Conservation (phyloP, 1,284 basidiomycete species). For the Pyrrhoderma noxium region DNA sequence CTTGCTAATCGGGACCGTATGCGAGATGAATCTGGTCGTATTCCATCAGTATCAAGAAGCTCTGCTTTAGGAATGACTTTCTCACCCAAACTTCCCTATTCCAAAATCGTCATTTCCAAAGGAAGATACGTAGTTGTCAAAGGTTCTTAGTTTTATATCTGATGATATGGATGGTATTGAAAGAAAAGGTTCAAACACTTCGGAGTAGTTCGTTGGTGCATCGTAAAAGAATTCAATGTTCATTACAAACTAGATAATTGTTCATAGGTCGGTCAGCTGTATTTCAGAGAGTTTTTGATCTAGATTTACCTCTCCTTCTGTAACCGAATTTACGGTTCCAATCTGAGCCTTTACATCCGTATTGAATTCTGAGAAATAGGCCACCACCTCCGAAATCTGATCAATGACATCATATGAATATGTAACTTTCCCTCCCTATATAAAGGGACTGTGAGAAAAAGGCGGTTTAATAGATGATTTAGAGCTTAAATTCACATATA, state of each 20-base stretch:
- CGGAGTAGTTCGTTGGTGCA: constrained; percentile 4
- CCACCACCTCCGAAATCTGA: constrained; percentile 6
- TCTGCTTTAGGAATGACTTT: background rate
- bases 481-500: constrained; percentile 3
- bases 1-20: constrained; percentile 5
- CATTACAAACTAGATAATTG: background rate
- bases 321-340: constrained; percentile 3
- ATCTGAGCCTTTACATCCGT: constrained; percentile 17
- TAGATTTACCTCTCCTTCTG: constrained; percentile 7
- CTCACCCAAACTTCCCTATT: constrained; percentile 10
- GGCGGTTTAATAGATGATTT: background rate
- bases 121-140: constrained; percentile 2
- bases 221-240: constrained; percentile 13
- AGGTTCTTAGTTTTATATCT: constrained; percentile 4
- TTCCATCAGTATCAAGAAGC: background rate
- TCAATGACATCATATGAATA: constrained; percentile 4
- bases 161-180: constrained; percentile 5
- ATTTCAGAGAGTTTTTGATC: background rate
- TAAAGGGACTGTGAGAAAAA: background rate
- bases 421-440: constrained; percentile 9
- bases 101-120: constrained; percentile 11
- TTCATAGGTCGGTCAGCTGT: too few species aligned
- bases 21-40: background rate
- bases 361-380: constrained; percentile 11
- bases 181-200: constrained; percentile 7